These are phyloP conservation scores for Penicillium paradoxum DNA, from an alignment of 495 filamentous ascomycete species.

Conservation along the genomic window DNA sequence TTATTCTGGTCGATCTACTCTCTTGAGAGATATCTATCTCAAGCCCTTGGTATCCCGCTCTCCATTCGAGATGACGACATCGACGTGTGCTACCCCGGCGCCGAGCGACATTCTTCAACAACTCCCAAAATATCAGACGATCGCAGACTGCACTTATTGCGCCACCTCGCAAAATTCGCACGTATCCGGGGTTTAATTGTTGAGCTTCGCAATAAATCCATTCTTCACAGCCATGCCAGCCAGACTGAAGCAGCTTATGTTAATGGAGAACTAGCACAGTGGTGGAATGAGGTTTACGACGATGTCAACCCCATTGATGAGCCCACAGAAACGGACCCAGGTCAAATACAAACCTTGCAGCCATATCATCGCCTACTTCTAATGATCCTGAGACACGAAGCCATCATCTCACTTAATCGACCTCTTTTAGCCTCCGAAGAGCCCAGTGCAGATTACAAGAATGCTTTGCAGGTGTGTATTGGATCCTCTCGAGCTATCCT, in stretches of 20 bases:
- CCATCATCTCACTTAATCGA: slow-evolving; percentile 43
- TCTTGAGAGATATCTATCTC: slow-evolving; percentile 45
- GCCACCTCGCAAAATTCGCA: slow-evolving; percentile 40
- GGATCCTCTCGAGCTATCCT: slow-evolving; percentile 39
- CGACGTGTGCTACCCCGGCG: slow-evolving; percentile 46
- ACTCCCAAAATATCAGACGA: slow-evolving; percentile 1
- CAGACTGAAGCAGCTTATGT: slow-evolving; percentile 33
- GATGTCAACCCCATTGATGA: slow-evolving; percentile 34
- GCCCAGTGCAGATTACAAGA: slow-evolving; percentile 35
- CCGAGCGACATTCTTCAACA: slow-evolving; percentile 26
- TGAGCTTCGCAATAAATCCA: slow-evolving; percentile 46
- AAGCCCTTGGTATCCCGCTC: slow-evolving; percentile 46
- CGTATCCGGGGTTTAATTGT: slow-evolving; percentile 39
- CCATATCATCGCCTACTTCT: slow-evolving; percentile 37
- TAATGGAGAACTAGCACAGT: slow-evolving; percentile 34
- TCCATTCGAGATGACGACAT: slow-evolving; percentile 49
- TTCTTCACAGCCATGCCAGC: slow-evolving; percentile 33
- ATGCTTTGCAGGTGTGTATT: slow-evolving; percentile 43
- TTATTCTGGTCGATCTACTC: slow-evolving; percentile 50
- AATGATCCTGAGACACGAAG: slow-evolving; percentile 36
- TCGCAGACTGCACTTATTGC: slow-evolving; percentile 28
- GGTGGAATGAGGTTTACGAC: slow-evolving; percentile 47
- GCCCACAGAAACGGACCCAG: background rate
- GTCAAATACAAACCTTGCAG: slow-evolving; percentile 4
- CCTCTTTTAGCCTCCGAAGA: slow-evolving; percentile 36